Conservation (phyloP, 2,329 filamentous ascomycete genomes). For the Colletotrichum magnum region DNA sequence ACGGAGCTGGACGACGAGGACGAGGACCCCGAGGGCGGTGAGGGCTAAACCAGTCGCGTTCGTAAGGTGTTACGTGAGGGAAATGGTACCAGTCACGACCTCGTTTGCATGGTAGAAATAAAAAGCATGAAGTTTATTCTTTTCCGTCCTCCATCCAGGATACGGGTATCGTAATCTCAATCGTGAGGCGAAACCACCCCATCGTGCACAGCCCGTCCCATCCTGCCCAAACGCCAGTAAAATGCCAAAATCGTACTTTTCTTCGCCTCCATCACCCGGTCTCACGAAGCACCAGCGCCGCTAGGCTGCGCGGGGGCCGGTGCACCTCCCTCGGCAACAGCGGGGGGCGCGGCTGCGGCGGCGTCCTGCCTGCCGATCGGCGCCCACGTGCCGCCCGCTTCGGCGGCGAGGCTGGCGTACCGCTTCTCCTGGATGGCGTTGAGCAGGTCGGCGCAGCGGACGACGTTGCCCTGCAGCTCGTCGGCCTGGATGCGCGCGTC, state of each 20-base stretch:
- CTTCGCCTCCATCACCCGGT: too few species aligned
- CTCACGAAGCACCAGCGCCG: neutral
- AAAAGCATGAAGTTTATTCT: slow-evolving; percentile 13
- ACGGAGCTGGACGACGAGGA: slow-evolving; percentile 58
- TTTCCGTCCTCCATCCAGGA: slow-evolving; percentile 2
- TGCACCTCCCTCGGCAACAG: neutral
- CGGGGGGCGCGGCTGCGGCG: neutral
- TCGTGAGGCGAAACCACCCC: neutral
- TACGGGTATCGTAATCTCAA: slow-evolving; percentile 27
- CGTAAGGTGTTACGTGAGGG: neutral
- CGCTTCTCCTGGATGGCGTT: slow-evolving; percentile 51
- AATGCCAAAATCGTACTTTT: slow-evolving; percentile 5
- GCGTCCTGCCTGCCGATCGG: slow-evolving; percentile 41
- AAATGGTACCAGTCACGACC: neutral
- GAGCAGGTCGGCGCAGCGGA: slow-evolving; percentile 51
- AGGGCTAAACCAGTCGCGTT: slow-evolving; percentile 49
- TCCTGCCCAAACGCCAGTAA: slow-evolving; percentile 25
- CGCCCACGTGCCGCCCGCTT: slow-evolving; percentile 55
- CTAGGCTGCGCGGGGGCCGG: neutral
- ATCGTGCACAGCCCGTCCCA: neutral
- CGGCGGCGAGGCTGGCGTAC: slow-evolving; percentile 53
- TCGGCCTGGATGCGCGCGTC: slow-evolving; percentile 53
- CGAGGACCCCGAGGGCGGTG: slow-evolving; percentile 61
- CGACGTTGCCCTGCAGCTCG: slow-evolving; percentile 53
- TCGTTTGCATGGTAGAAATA: neutral